These are phyloP conservation scores for Phytophthora sp. DNA, from an alignment of 352 stramenopile species.

Conservation along the genomic window DNA sequence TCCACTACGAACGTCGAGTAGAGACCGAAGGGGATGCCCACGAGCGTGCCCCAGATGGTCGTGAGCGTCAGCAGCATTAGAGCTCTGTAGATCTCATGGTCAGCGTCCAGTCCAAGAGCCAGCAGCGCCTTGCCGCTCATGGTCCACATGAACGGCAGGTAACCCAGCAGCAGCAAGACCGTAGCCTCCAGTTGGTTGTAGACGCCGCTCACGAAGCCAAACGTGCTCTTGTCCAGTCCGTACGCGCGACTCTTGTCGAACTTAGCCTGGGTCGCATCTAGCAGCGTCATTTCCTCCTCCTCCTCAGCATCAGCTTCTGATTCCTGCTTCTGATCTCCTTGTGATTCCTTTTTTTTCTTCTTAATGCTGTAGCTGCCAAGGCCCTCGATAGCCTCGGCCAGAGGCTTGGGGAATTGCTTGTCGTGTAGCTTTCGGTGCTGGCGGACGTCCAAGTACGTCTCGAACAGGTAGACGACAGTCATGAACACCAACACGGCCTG, in stretches of 20 bases:
- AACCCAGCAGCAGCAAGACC: conserved; percentile 90
- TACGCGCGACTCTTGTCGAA: conserved; percentile 95
- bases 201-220: conserved; percentile 90
- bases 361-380: conserved; percentile 50
- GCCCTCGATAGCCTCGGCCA: conserved; percentile 59
- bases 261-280: conserved; percentile 90
- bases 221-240: conserved; percentile 96
- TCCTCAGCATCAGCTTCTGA: conserved; percentile 9
- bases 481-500: conserved; percentile 86
- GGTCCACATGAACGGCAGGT: conserved; percentile 95
- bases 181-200: conserved; percentile 90
- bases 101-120: conserved; percentile 56
- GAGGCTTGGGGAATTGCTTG: conserved; percentile 58
- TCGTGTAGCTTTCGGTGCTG: conserved; percentile 92
- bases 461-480: conserved; percentile 90
- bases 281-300: conserved; percentile 53
- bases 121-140: conserved; percentile 66
- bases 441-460: conserved; percentile 93
- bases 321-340: conserved; percentile 2
- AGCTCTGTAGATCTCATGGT: conserved; percentile 88
- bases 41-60: conserved; percentile 62
- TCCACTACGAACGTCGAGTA: conserved; percentile 98
- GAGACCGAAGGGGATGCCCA: conserved; percentile 73
- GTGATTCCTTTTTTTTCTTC: conserved; percentile 22
- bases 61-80: conserved; percentile 75